Conservation (phyloP, 2,329 filamentous ascomycete genomes). For the Penicillium digitatum region DNA sequence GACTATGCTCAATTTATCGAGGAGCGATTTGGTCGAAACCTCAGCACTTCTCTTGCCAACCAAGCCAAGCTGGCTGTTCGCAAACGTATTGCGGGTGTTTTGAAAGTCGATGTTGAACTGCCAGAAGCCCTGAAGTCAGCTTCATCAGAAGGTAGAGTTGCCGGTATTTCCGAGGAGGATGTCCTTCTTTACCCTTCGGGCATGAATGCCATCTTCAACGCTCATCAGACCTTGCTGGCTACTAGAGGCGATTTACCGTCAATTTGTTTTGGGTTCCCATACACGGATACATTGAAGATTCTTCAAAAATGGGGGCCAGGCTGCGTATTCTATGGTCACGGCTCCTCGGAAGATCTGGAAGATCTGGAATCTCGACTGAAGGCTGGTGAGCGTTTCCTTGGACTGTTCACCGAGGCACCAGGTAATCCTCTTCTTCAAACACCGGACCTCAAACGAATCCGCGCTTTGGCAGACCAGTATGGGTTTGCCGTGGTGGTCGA, state of each 20-base stretch:
- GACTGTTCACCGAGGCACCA: slow-evolving; percentile 91
- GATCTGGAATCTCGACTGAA: slow-evolving; percentile 71
- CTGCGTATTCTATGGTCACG: slow-evolving; percentile 80
- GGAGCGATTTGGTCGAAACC: slow-evolving; percentile 87
- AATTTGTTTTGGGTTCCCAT: slow-evolving; percentile 94
- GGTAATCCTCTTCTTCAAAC: slow-evolving; percentile 84
- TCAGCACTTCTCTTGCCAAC: slow-evolving; percentile 72
- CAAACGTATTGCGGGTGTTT: slow-evolving; percentile 79
- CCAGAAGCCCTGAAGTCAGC: slow-evolving; percentile 52
- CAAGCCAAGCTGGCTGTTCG: slow-evolving; percentile 83
- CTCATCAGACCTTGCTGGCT: slow-evolving; percentile 69
- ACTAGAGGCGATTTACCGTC: slow-evolving; percentile 65
- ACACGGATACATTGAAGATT: slow-evolving; percentile 94
- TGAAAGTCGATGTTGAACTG: slow-evolving; percentile 69
- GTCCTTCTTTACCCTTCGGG: slow-evolving; percentile 85
- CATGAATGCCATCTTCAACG: slow-evolving; percentile 93
- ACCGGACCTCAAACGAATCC: slow-evolving; percentile 79
- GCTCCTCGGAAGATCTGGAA: slow-evolving; percentile 72
- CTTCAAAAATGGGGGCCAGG: slow-evolving; percentile 91
- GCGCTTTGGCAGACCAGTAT: slow-evolving; percentile 71
- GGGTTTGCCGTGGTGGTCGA: slow-evolving; percentile 89
- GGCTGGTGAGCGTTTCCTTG: slow-evolving; percentile 71
- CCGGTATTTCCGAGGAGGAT: slow-evolving; percentile 73
- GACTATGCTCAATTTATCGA: slow-evolving; percentile 83
- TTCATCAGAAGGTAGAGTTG: slow-evolving; percentile 34